These are phyloP conservation scores for Metschnikowia cerradonensis DNA, from an alignment of 805 yeast genomes.

Conservation along the genomic window DNA sequence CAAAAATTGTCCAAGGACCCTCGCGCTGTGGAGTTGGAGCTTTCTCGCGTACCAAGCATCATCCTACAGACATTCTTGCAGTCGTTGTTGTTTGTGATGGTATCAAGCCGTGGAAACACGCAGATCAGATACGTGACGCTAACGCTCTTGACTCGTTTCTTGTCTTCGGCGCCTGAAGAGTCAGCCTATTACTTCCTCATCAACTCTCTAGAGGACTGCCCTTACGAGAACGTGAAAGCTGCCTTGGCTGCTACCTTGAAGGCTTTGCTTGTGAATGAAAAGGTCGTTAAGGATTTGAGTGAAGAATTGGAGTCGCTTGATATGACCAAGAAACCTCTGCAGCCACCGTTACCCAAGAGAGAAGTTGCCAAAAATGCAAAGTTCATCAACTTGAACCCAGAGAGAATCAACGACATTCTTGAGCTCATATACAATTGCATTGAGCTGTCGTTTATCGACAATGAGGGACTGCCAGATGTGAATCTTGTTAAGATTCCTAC, in stretches of 20 bases:
- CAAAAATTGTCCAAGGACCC: conserved; percentile 15
- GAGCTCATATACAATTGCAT: conserved; percentile 38
- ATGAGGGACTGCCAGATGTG: conserved; percentile 16
- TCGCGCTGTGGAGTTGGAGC: conserved; percentile 24
- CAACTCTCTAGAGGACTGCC: conserved; percentile 64
- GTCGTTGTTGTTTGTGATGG: conserved; percentile 22
- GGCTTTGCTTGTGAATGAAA: conserved; percentile 46
- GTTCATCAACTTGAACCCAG: conserved; percentile 41
- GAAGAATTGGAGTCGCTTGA: conserved; percentile 11
- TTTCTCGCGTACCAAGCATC: conserved; percentile 28
- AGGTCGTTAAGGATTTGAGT: conserved; percentile 9
- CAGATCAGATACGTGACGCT: conserved; percentile 43
- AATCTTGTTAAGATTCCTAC: conserved; percentile 34
- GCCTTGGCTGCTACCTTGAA: conserved; percentile 65
- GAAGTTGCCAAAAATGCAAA: conserved; percentile 23
- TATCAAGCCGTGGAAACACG: conserved; percentile 10
- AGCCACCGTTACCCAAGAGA: conserved; percentile 20
- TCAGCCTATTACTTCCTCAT: conserved; percentile 55
- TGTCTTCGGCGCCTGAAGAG: conserved; percentile 56
- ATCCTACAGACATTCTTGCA: conserved; percentile 31
- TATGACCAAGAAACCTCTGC: conserved; percentile 21
- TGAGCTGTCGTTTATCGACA: conserved; percentile 29
- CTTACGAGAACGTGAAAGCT: conserved; percentile 56
- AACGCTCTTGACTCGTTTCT: conserved; percentile 60
- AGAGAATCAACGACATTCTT: conserved; percentile 41